These are phyloP conservation scores for Penicillium sp. DNA, from an alignment of 2,329 filamentous ascomycete species.

Conservation along the genomic window DNA sequence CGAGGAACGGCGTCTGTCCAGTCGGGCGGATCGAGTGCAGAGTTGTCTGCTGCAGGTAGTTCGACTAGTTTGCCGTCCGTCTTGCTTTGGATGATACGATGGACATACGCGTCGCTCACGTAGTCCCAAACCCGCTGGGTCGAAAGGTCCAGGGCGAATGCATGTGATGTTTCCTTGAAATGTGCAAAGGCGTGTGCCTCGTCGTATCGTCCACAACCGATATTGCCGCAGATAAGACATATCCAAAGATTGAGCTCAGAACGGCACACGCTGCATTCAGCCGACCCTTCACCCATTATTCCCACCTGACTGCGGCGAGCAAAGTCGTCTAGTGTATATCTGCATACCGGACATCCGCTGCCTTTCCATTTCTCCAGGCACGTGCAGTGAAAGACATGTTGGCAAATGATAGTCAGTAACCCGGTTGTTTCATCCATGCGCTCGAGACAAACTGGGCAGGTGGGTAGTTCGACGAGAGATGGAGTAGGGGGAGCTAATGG, in stretches of 20 bases:
- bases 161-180: slow-evolving; percentile 84
- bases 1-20: slow-evolving; percentile 45
- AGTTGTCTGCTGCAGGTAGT: slow-evolving; percentile 60
- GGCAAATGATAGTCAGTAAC: slow-evolving; percentile 90
- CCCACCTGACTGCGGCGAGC: slow-evolving; percentile 45
- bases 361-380: slow-evolving; percentile 96
- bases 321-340: slow-evolving; percentile 70
- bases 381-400: slow-evolving; percentile 95
- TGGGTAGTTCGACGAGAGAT: slow-evolving; percentile 83
- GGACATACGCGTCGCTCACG: slow-evolving; percentile 89
- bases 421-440: slow-evolving; percentile 98
- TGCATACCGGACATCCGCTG: slow-evolving; percentile 87
- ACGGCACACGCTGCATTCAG: slow-evolving; percentile 74
- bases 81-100: slow-evolving; percentile 90
- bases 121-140: slow-evolving; percentile 99
- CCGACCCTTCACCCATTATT: slow-evolving; percentile 51
- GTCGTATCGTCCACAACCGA: slow-evolving; percentile 93
- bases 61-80: slow-evolving; percentile 89
- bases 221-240: slow-evolving; percentile 86
- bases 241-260: slow-evolving; percentile 85
- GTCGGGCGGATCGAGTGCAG: slow-evolving; percentile 39
- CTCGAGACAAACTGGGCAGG: slow-evolving; percentile 93
- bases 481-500: slow-evolving; percentile 72
- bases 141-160: slow-evolving; percentile 86
- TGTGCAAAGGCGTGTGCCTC: slow-evolving; percentile 89